These are phyloP conservation scores for Dryadomyces quercivorus DNA, from an alignment of 2,329 filamentous ascomycete species.

Conservation along the genomic window DNA sequence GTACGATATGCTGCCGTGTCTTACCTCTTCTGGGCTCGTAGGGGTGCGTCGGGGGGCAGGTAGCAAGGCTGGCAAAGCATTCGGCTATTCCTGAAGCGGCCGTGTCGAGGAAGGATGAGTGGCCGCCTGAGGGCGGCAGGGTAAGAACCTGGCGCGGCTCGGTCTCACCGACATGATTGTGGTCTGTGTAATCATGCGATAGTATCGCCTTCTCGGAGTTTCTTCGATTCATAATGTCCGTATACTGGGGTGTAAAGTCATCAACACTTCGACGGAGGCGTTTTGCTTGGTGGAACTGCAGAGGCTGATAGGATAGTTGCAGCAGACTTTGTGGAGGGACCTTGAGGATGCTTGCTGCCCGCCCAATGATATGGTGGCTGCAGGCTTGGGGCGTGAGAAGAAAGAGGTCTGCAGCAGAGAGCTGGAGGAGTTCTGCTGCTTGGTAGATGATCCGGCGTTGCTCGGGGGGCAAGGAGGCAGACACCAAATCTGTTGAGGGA, in stretches of 20 bases:
- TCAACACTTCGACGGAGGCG: conserved; percentile 9
- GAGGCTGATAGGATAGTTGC: conserved; percentile 11
- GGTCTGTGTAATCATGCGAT: neutral
- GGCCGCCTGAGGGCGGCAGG: neutral
- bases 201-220: neutral
- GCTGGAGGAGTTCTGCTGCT: conserved; percentile 12
- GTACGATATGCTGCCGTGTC: conserved; percentile 5
- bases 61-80: conserved; percentile 20
- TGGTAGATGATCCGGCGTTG: conserved; percentile 16
- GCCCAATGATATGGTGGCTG: conserved; percentile 17
- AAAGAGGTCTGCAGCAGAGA: conserved; percentile 12
- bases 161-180: neutral
- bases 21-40: conserved; percentile 22
- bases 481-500: neutral
- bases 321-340: conserved; percentile 18
- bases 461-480: conserved; percentile 14
- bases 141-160: neutral
- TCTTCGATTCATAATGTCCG: conserved; percentile 14
- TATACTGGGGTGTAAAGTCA: neutral
- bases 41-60: conserved; percentile 21
- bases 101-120: conserved; percentile 10
- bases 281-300: conserved; percentile 17
- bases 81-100: conserved; percentile 19
- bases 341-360: conserved; percentile 22
- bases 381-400: conserved; percentile 10